phyloP scores from a whole-genome alignment of 805 yeast species.

The Metschnikowia reukaufii region DNA sequence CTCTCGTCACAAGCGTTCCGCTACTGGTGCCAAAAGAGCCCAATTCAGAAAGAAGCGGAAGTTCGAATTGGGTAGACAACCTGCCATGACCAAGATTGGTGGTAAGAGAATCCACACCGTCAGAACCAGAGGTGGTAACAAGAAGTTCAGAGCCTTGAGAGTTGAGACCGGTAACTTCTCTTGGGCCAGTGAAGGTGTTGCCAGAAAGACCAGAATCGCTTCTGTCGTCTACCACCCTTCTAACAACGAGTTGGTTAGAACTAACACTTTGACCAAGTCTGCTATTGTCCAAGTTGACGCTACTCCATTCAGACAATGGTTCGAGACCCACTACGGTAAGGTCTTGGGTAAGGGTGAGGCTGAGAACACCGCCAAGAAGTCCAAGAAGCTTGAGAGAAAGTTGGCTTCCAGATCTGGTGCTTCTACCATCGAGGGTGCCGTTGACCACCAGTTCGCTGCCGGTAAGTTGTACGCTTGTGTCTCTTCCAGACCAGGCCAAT shows the following conservation, averaged over 20 bases:
- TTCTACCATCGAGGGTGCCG: constrained; percentile 85
- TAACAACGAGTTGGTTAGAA: constrained; percentile 99
- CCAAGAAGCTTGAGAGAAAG: constrained; percentile 84
- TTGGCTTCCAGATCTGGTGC: constrained; percentile 87
- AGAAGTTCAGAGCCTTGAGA: constrained; percentile 99
- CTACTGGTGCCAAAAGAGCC: constrained; percentile 99
- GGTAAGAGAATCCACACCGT: constrained; percentile 98
- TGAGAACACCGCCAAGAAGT: constrained; percentile 58
- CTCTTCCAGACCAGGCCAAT: constrained; percentile 99
- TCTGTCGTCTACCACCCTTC: constrained; percentile 99
- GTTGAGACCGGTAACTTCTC: constrained; percentile 99
- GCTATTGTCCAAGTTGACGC: constrained; percentile 99
- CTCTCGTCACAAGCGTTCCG: constrained; percentile 99
- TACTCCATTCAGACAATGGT: constrained; percentile 99
- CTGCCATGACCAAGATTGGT: constrained; percentile 99
- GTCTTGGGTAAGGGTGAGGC: constrained; percentile 73
- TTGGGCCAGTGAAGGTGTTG: constrained; percentile 98
- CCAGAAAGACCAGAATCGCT: constrained; percentile 98
- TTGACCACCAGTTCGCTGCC: constrained; percentile 95
- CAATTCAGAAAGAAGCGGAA: constrained; percentile 99
- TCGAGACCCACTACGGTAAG: constrained; percentile 96
- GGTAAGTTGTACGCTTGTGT: constrained; percentile 99
- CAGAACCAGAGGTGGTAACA: constrained; percentile 99
- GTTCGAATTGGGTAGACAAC: constrained; percentile 99
- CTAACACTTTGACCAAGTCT: constrained; percentile 98